Evolutionary conservation across 164 flowering plant genomes (phyloP).

Genomic region (grape (Vitis vinifera)): DNA sequence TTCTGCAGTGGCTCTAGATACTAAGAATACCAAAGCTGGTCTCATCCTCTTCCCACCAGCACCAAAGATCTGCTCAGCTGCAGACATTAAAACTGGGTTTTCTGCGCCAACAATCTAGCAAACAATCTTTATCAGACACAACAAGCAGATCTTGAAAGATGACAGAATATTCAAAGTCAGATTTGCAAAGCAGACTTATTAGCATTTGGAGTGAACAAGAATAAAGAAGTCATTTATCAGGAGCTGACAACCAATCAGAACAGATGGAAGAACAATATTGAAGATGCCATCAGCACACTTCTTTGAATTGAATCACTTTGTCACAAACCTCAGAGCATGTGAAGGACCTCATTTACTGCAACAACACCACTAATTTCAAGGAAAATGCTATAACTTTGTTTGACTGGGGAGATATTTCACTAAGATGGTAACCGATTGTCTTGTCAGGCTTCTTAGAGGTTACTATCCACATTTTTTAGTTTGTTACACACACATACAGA

Average conservation of each 20-base stretch:
- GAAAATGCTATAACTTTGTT: no score
- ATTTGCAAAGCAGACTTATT: not conserved
- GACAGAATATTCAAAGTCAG: not conserved
- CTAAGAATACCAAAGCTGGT: constrained; percentile 91
- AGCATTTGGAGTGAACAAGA: not conserved
- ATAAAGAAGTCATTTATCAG: not conserved
- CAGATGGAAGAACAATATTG: no score
- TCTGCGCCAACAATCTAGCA: constrained; percentile 94
- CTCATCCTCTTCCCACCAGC: constrained; percentile 99
- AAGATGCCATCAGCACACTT: not conserved
- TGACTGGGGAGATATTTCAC: no score
- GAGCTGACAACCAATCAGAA: not conserved
- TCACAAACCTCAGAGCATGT: no score
- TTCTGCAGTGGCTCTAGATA: constrained; percentile 84
- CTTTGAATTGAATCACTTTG: not conserved
- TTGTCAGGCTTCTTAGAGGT: no score
- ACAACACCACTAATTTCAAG: no score
- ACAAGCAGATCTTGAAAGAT: no score
- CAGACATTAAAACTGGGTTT: constrained; percentile 88
- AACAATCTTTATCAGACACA: constrained; percentile 32
- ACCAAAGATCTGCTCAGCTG: constrained; percentile 95
- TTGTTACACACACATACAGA: no score
- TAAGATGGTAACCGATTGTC: no score
- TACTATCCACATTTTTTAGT: no score
- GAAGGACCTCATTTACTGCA: no score